Evolutionary conservation across 768 basidiomycete genomes (phyloP).

Genomic region (Hortiboletus flavorubellus): DNA sequence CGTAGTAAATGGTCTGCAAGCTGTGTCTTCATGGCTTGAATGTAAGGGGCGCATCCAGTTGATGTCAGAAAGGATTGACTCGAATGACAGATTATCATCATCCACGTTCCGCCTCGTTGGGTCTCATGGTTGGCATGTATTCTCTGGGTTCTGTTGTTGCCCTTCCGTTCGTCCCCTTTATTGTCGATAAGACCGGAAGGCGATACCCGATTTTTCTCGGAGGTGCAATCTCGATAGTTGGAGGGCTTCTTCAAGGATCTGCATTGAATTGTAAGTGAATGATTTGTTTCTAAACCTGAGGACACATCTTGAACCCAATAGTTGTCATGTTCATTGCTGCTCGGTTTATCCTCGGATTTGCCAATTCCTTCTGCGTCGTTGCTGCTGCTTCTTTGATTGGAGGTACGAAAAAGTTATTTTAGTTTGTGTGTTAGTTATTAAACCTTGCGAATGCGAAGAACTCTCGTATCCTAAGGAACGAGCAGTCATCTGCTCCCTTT

Average conservation of each 20-base stretch:
- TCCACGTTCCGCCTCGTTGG: no score
- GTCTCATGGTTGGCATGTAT: no score
- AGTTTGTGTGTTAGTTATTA: no score
- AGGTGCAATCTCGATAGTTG: slow-evolving; percentile 3
- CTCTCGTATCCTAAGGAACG: no score
- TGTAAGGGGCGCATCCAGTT: slow-evolving; percentile 34
- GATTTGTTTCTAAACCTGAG: background rate
- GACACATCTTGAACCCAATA: background rate
- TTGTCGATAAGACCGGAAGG: no score
- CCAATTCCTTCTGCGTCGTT: slow-evolving; percentile 11
- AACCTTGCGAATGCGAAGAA: no score
- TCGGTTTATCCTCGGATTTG: slow-evolving; percentile 18
- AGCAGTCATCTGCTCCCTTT: no score
- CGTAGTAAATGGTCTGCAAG: slow-evolving; percentile 63
- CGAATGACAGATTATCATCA: background rate
- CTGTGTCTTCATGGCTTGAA: slow-evolving; percentile 52
- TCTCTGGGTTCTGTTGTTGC: no score
- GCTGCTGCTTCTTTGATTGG: background rate
- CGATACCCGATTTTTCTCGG: slow-evolving; percentile 10
- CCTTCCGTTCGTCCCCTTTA: no score
- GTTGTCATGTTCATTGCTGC: slow-evolving; percentile 10
- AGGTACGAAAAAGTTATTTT: no score
- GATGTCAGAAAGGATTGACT: background rate
- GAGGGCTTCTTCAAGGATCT: slow-evolving; percentile 7
- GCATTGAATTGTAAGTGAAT: background rate